A percentile compares a stretch with the other conserved stretches of the same genome.
phyloP scores from a whole-genome alignment of 1,284 basidiomycete species.

The Rhodotorula sp. region DNA sequence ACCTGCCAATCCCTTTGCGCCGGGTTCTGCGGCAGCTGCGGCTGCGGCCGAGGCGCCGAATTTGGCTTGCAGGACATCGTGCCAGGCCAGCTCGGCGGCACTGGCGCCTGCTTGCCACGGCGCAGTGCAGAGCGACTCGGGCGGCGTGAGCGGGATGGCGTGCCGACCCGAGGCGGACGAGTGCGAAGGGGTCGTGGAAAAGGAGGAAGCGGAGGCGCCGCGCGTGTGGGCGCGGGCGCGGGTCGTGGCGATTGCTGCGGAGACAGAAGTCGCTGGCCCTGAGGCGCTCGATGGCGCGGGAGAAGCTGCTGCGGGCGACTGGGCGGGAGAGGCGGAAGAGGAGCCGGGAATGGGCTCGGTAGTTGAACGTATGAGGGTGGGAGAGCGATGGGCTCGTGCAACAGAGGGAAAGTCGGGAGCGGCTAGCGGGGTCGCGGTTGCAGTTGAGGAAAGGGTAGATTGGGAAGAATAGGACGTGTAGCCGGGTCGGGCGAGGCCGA shows the following conservation, averaged over 20 bases:
- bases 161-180: background rate
- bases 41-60: background rate
- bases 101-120: conserved; percentile 17
- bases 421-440: background rate
- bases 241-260: background rate
- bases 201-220: background rate
- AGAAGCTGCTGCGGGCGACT: background rate
- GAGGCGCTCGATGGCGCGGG: background rate
- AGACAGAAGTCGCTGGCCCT: background rate
- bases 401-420: background rate
- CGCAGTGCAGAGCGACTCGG: conserved; percentile 17
- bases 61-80: conserved; percentile 19
- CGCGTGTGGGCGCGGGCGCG: conserved; percentile 14
- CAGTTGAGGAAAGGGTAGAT: background rate
- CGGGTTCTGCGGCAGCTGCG: background rate
- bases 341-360: background rate
- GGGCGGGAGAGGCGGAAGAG: background rate
- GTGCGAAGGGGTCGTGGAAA: background rate
- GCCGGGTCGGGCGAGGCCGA: background rate
- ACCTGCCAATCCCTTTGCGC: background rate
- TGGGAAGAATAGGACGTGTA: background rate
- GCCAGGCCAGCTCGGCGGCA: conserved; percentile 28
- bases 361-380: background rate
- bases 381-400: background rate
- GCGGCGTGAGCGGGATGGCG: conserved; percentile 24